Evolutionary conservation across 2,329 filamentous ascomycete species (phyloP), one percentile per base, ranked within the genome.

Genomic region (Ceratocystis cacaofunesta): DNA sequence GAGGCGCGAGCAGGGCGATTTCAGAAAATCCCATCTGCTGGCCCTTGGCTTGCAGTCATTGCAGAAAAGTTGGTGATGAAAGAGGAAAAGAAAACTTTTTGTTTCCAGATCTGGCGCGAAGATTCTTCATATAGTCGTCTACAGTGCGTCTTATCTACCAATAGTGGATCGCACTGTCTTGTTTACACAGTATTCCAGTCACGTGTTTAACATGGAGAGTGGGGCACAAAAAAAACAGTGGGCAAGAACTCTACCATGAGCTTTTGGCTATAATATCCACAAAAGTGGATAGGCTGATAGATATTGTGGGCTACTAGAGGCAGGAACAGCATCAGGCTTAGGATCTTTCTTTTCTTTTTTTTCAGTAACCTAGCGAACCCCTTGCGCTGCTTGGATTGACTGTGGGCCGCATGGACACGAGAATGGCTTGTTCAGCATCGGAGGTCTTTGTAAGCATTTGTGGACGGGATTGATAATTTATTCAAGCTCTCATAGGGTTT

Each of bases 101-200:
- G 61, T 43, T 58, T 30, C 5, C 15, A n/a, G 32, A 44, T 10
- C 32, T 41, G 17, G 60, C 30, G 22, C 36, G 36, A 60, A 46
- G 30, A 36, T 64, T 60, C 63, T 61, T 64, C 19, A 64, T 64
- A 64, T 66, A 62, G 15, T 66, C 32, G 17, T 36, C 6, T 22
- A 66, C 61, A 64, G 65, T 64, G 65, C n/a, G 17, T 17, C 5
- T 0, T 17, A 10, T 19, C 10, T 0, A 12, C 19, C 1, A 12
- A 63, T 61, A 57, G 63, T 63, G 61, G 64, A 46, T 19, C 44
- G 32, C 55, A 68, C 61, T 64, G 66, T 66, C 19, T 8, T 28
- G 10, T 8, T 64, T 3, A 17, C 43, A 66, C 65, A n/a, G 61
- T 66, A 55, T 61, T 4, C 1, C 5, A 12, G 30, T 65, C 43